phyloP scores from a whole-genome alignment of 108 stramenopile genomes.

The Ochromonas danica region DNA sequence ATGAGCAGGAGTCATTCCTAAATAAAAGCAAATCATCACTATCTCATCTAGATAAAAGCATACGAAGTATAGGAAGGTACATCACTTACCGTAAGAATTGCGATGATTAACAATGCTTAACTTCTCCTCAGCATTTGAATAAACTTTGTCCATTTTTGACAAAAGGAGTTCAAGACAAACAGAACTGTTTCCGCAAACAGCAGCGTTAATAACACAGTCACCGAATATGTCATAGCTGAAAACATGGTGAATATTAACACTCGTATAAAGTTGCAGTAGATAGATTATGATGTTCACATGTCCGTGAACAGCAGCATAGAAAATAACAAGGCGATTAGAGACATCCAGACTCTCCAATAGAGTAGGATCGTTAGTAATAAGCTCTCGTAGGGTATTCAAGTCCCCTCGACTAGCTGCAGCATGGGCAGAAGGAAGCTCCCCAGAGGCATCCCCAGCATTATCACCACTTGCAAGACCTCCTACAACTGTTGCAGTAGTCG shows the following conservation, averaged over 20 bases:
- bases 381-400: not conserved
- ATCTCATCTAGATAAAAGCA: not conserved
- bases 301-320: not conserved
- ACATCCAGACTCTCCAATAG: not conserved
- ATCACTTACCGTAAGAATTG: too few relatives aligned
- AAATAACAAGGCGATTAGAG: not conserved
- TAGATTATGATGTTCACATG: not conserved
- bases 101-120: too few relatives aligned
- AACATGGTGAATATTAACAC: not conserved
- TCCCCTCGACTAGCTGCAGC: not conserved
- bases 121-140: too few relatives aligned
- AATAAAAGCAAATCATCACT: not conserved
- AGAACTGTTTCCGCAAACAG: too few relatives aligned
- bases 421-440: not conserved
- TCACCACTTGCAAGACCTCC: too few relatives aligned
- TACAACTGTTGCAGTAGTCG: too few relatives aligned
- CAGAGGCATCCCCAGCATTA: too few relatives aligned
- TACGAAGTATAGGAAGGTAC: too few relatives aligned
- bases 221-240: not conserved
- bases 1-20: constrained; percentile 56
- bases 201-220: not conserved
- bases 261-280: not conserved
- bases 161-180: too few relatives aligned
- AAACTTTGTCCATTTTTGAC: too few relatives aligned
- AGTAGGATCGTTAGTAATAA: not conserved